Evolutionary conservation across 768 basidiomycete species (phyloP), one percentile per base, ranked within the genome.

Genomic region (Galerina marginata): DNA sequence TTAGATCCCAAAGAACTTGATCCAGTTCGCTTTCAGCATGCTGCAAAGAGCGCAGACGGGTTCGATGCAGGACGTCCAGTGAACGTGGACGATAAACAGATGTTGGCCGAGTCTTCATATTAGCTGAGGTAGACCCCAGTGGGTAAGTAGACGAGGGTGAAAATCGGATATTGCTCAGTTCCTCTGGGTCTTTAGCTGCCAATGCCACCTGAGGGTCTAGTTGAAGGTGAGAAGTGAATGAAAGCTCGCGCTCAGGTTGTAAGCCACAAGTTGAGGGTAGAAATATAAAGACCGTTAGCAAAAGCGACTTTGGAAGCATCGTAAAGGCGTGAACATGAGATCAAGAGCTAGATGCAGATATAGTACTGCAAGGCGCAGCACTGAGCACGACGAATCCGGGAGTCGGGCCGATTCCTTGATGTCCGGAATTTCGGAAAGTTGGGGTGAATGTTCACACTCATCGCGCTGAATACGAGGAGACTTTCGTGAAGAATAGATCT

Each of bases 1-100:
- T 71, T 49, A 81, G 78, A 37, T 90, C 86, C 95, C 95, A 97
- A 43, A 84, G 76, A 1, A 89, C 67, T 2, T 67, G 66, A 51
- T 86, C 83, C 4, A 49, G 36, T 12, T 65, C 64, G 66, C 80
- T 83, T 72, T 89, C 78, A 14, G 68, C 72, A 36, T 77, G 68
- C 16, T 72, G 74, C 42, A 86, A 67, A 5, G 88, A 90, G 52
- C 81, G 76, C 44, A 75, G 71, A 9, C 89, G 81, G 10, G 85
- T 86, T 52, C 75, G 75, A 58, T 87, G 81, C 12, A 86, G 72
- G 9, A 76, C 81, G 11, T 77, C 75, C 11, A 77, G 72, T 6
- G 86, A 86, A 29, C 77, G 76, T 4, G 90, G 91, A 23, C 84
- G 82, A 66, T 85, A 87, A 2, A 93, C 80, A 0, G 80, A 81